Evolutionary conservation across 768 basidiomycete genomes (phyloP).

Genomic region (Hydnomerulius pinastri): DNA sequence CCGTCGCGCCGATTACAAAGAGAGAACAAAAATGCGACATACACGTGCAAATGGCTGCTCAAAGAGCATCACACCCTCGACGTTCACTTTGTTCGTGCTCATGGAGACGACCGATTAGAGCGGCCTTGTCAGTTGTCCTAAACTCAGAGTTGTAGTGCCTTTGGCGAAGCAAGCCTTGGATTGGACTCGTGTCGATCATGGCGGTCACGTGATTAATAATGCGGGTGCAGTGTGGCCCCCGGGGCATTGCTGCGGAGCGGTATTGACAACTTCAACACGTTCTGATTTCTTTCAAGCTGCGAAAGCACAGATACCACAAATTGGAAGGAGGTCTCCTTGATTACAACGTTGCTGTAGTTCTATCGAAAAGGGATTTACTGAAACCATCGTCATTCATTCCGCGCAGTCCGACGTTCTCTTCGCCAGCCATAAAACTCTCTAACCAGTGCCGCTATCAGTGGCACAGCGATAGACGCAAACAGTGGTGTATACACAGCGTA

Average conservation of each 20-base stretch:
- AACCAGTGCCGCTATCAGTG: slow-evolving; percentile 71
- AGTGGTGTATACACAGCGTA: slow-evolving; percentile 96
- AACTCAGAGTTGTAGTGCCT: neutral
- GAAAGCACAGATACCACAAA: neutral
- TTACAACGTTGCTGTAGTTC: slow-evolving; percentile 4
- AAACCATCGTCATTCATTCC: slow-evolving; percentile 14
- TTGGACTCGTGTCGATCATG: slow-evolving; percentile 22
- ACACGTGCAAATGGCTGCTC: slow-evolving; percentile 85
- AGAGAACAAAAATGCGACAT: slow-evolving; percentile 21
- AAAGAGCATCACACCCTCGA: slow-evolving; percentile 76
- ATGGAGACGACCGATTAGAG: slow-evolving; percentile 16
- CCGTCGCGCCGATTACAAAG: neutral
- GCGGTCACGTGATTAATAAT: slow-evolving; percentile 26
- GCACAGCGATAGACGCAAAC: slow-evolving; percentile 88
- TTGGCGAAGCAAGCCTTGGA: neutral
- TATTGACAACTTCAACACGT: slow-evolving; percentile 13
- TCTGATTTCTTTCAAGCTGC: too few relatives aligned
- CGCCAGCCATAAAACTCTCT: slow-evolving; percentile 74
- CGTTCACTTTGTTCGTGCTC: slow-evolving; percentile 54
- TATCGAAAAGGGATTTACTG: slow-evolving; percentile 3
- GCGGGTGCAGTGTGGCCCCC: too few relatives aligned
- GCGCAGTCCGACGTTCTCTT: slow-evolving; percentile 14
- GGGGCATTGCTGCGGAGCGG: too few relatives aligned
- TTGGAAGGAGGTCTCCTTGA: slow-evolving; percentile 11
- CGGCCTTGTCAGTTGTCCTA: slow-evolving; percentile 10